These are phyloP conservation scores for Cylindricascospora bacillispora DNA, from an alignment of 1,139 yeast genomes.

Conservation along the genomic window DNA sequence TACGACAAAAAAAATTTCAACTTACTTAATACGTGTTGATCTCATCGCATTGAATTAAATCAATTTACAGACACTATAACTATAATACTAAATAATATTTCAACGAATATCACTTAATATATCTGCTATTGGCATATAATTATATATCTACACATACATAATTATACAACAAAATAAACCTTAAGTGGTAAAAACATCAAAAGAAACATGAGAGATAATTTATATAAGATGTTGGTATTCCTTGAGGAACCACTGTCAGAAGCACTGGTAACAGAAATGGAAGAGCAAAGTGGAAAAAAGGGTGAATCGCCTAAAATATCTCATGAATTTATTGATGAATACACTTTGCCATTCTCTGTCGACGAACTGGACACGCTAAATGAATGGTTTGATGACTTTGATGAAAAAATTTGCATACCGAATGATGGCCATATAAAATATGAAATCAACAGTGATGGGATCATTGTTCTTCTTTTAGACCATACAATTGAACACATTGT, in stretches of 20 bases:
- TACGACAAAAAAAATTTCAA: too few species aligned
- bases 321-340: constrained; percentile 24
- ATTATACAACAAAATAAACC: too few species aligned
- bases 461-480: constrained; percentile 46
- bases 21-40: too few species aligned
- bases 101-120: too few species aligned
- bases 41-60: too few species aligned
- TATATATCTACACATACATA: too few species aligned
- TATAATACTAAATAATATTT: too few species aligned
- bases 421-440: constrained; percentile 56
- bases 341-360: constrained; percentile 26
- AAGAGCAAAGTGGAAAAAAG: constrained; percentile 3
- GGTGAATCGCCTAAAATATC: constrained; percentile 10
- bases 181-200: too few species aligned
- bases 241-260: constrained; percentile 15
- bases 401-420: constrained; percentile 47
- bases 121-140: too few species aligned
- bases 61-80: too few species aligned
- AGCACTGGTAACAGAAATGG: constrained; percentile 4
- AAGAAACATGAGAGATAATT: constrained; percentile 9
- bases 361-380: constrained; percentile 49
- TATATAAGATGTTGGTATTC: constrained; percentile 16
- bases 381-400: constrained; percentile 49
- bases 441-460: constrained; percentile 62
- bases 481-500: constrained; percentile 19